Base-by-base conservation (phyloP, 1,139 yeast genomes). In the Hyphopichia wangnamkhiaoensis region DNA sequence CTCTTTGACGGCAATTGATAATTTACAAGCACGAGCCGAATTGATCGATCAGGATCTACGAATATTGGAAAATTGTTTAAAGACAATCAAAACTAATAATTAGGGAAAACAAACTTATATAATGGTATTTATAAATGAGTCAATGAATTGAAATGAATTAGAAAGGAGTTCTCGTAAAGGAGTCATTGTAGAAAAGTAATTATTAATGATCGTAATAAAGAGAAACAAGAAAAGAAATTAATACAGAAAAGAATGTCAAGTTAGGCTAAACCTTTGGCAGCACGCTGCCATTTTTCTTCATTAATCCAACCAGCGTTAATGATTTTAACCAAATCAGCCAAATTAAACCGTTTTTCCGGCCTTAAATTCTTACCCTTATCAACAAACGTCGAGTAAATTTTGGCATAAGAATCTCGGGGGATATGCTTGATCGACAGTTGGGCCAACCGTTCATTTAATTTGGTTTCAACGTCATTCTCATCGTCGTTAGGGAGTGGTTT, bases 251-350 rank as follows among this genome's bases (percentile, higher is more conserved):
- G 24, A 27, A 16, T 21, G 9, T 21, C 25, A 12, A 12, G 25
- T 48, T 46, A 67, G 16, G 74, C 60, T 37, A 71, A 51, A 1
- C 80, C 80, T 37, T 58, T 62, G 5, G 77, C 78, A 7, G 80
- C 80, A 32, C 77, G 53, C 39, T 81, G 88, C 83, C 87, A 84
- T 50, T 74, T 75, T 43, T 75, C 82, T 17, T 76, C 78, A 39
- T 77, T 79, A 15, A 71, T 66, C 94, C 94, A 85, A 6, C 91
- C 93, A 5, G 79, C 74, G 50, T 84, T 76, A 27, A 84, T 74
- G 13, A 84, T 74, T 42, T 71, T 71, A 39, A 84, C 53, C 33
- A 81, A 74, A 53, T 84, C 91, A 41, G 61, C 62, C 47, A 84
- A 65, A 54, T 82, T 84, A 56, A 85, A 63, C 25, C 81, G 78